Evolutionary conservation across 345 rosid genomes (phyloP).

Genomic region (Hypericum androsaemum): DNA sequence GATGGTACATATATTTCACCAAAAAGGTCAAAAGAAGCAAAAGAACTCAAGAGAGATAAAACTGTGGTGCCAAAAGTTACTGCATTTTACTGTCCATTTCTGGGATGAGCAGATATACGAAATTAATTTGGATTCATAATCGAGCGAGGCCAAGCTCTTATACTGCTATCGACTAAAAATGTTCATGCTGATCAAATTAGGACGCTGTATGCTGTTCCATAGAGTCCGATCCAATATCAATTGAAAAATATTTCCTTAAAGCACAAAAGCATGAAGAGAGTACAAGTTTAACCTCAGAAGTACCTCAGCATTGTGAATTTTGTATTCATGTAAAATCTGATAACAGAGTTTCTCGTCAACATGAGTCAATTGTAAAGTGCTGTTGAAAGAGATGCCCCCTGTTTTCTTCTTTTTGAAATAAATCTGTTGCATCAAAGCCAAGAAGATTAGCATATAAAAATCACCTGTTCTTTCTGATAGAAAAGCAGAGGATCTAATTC

Average conservation of each 20-base stretch:
- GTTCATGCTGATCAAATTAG: too few relatives aligned
- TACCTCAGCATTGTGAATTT: constrained; percentile 99
- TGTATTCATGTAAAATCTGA: constrained; percentile 95
- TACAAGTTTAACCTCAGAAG: constrained; percentile 7
- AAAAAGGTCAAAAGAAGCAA: too few relatives aligned
- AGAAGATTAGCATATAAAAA: constrained; percentile 3
- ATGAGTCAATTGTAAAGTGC: constrained; percentile 74
- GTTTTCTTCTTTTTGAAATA: constrained; percentile 94
- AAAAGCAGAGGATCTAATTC: too few relatives aligned
- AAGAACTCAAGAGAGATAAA: too few relatives aligned
- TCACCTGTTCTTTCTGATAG: background rate
- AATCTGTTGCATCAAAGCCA: constrained; percentile 43
- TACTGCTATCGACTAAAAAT: too few relatives aligned
- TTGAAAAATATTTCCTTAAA: background rate
- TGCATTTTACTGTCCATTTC: too few relatives aligned
- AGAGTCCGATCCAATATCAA: background rate
- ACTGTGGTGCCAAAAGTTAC: too few relatives aligned
- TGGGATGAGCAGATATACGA: too few relatives aligned
- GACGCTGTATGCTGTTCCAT: too few relatives aligned
- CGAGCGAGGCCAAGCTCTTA: too few relatives aligned
- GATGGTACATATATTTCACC: too few relatives aligned
- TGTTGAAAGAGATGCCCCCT: constrained; percentile 97
- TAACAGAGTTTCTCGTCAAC: constrained; percentile 98
- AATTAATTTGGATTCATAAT: too few relatives aligned
- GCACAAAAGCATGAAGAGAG: background rate